Percentiles rank a stretch among this genome's conserved stretches.
These are phyloP conservation scores for Aureobasidium zeae DNA, from an alignment of 2,329 filamentous ascomycete species.

Conservation along the genomic window DNA sequence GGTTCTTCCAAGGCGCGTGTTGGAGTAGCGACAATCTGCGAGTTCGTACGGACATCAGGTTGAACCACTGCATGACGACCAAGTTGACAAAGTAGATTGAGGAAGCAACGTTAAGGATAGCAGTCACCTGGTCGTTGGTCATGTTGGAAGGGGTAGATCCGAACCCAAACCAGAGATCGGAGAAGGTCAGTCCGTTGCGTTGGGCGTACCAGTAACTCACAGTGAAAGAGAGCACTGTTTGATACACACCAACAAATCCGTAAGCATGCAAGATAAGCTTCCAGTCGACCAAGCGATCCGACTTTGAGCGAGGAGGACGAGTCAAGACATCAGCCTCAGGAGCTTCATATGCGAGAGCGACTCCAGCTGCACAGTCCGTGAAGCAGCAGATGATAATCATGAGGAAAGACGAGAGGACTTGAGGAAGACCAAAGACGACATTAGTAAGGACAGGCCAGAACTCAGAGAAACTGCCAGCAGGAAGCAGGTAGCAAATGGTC, in stretches of 20 bases:
- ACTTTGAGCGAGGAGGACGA: slow-evolving; percentile 57
- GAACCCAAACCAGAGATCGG: slow-evolving; percentile 59
- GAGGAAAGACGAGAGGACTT: slow-evolving; percentile 63
- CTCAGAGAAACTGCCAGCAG: slow-evolving; percentile 64
- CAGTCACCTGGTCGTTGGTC: slow-evolving; percentile 43
- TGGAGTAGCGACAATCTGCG: slow-evolving; percentile 55
- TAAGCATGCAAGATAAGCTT: slow-evolving; percentile 65
- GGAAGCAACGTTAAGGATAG: slow-evolving; percentile 53
- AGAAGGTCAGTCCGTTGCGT: slow-evolving; percentile 53
- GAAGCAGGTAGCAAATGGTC: slow-evolving; percentile 61
- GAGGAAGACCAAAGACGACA: slow-evolving; percentile 61
- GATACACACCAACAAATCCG: slow-evolving; percentile 54
- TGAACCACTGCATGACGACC: slow-evolving; percentile 77
- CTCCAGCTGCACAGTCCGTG: slow-evolving; percentile 66
- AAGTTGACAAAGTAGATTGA: slow-evolving; percentile 74
- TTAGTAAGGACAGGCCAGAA: slow-evolving; percentile 69
- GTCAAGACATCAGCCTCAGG: slow-evolving; percentile 67
- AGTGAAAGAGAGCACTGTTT: slow-evolving; percentile 34
- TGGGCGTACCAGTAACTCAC: slow-evolving; percentile 40
- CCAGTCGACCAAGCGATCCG: slow-evolving; percentile 64
- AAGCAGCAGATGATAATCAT: slow-evolving; percentile 57
- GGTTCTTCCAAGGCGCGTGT: slow-evolving; percentile 59
- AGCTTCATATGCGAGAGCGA: slow-evolving; percentile 64
- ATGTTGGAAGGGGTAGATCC: slow-evolving; percentile 43
- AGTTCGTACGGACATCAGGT: slow-evolving; percentile 59